Evolutionary conservation across 2,329 filamentous ascomycete species (phyloP), one percentile per base, ranked within the genome.

Genomic region (Elsinoe batatas): DNA sequence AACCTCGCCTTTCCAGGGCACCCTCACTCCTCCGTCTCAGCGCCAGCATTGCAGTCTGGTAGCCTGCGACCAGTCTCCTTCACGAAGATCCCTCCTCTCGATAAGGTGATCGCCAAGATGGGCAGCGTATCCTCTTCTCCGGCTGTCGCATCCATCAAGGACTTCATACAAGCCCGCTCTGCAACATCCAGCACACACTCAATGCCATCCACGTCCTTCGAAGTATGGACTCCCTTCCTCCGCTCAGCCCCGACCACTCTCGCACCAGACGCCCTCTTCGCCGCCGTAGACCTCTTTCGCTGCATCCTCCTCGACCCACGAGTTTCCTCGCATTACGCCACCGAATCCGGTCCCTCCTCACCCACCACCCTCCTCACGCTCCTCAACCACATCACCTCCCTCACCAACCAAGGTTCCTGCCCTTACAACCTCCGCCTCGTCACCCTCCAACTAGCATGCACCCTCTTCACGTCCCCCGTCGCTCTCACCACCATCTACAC

Each of bases 351-450:
- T 32, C 74, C 74, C 7, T 83, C 87, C 57, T 20, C 18, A 7
- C 37, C 56, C 10, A 44, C 53, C n/a, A 88, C 86, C 0, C 73
- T 91, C 12, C 66, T 77, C 33, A 73, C 79, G 0, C 70, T 95
- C 2, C 67, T 89, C 2, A 69, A 78, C 2, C 72, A 80, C 36
- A 79, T 75, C n/a, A 62, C 67, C 8, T 69, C 74, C n/a, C 70
- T 88, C 43, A 82, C 79, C 60, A 67, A 72, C 5, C 74, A 79
- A 32, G 65, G 72, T 7, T 69, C 73, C 1, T 87, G 83, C 38
- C 88, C 89, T 0, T 96, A 96, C 66, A 84, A 87, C 3, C 77
- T 94, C 1, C 84, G 89, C 12, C 81, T 96, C 1, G 88, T 95
- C 13, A 85, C 88, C 0, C 72, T 95, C 18, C 91, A 96, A 62